Evolutionary conservation across 495 filamentous ascomycete genomes (phyloP), one percentile per base, ranked within the genome.

Genomic region (Xylona heveae): DNA sequence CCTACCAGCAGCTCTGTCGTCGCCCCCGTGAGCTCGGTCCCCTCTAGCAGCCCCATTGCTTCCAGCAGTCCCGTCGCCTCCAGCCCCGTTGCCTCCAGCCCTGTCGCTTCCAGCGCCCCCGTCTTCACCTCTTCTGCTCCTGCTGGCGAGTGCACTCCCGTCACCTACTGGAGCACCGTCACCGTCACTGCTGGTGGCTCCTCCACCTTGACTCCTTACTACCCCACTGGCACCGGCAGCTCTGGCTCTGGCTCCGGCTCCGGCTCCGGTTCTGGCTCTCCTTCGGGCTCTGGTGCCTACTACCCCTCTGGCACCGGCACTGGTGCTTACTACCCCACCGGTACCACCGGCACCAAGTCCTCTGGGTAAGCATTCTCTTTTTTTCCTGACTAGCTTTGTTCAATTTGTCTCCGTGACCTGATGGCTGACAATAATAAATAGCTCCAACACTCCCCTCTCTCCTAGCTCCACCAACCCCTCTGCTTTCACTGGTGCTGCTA

Each of bases 401-500:
- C 13, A 31, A 28, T 15, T 24, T 9, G 31, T 16, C 6, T 5
- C 25, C 34, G 2, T 3, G 1, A 5, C 19, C 38, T 36, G 32
- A 33, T 21, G 24, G 12, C 5, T 21, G 10, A 5, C 10, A 1
- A 31, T 21, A 2, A 17, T 30, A 26, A 32, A 18, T 19, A 18
- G 34, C 45, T 40, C n/a, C n/a, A 44, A 49, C 42, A 41, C 26
- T 32, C 12, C 28, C 25, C 24, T 41, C 21, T 21, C 39, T 44
- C 43, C 38, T 48, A 24, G 47, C 40, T 37, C 14, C 33, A 24
- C 15, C 26, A 19, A 19, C 5, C 46, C 53, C 14, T 34, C 41
- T 34, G 44, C 38, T 31, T 46, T 45, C 40, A 65, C 57, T 27
- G 57, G 56, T 41, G 55, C 62, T 30, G 51, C 57, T 28, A 43